Percentiles rank a stretch among this genome's conserved stretches.
These are phyloP conservation scores for Aphanomyces astaci DNA, from an alignment of 352 stramenopile species.

Conservation along the genomic window DNA sequence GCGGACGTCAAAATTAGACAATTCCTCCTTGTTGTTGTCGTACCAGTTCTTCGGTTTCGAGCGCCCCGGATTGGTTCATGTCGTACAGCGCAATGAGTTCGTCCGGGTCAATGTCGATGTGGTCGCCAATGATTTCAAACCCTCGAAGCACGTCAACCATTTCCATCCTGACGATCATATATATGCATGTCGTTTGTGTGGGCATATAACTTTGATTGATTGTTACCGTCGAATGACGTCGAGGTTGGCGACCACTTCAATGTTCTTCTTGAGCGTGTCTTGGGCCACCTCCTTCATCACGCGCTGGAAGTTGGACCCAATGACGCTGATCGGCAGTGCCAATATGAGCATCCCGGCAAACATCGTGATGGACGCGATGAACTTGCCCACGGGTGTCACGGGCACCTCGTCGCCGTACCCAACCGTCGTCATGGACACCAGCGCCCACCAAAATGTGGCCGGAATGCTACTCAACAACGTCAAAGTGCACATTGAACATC, in stretches of 20 bases:
- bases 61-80: slow-evolving; percentile 63
- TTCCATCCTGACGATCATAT: slow-evolving; percentile 29
- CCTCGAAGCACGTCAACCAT: slow-evolving; percentile 61
- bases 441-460: slow-evolving; percentile 80
- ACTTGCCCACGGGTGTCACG: slow-evolving; percentile 56
- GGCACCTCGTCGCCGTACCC: slow-evolving; percentile 84
- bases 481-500: slow-evolving; percentile 20
- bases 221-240: not conserved
- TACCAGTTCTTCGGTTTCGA: slow-evolving; percentile 65
- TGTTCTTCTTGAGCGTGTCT: slow-evolving; percentile 71
- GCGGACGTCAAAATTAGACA: not conserved
- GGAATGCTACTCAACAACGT: slow-evolving; percentile 39
- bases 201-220: too few species aligned
- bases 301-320: slow-evolving; percentile 83
- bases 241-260: slow-evolving; percentile 35
- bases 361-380: slow-evolving; percentile 61
- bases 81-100: slow-evolving; percentile 78
- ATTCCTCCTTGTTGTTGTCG: not conserved
- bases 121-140: slow-evolving; percentile 64
- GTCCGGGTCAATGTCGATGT: slow-evolving; percentile 67
- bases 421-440: slow-evolving; percentile 89
- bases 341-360: slow-evolving; percentile 83
- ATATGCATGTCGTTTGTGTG: not conserved
- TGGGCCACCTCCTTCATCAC: slow-evolving; percentile 75
- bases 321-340: slow-evolving; percentile 81